phyloP scores from a whole-genome alignment of 169 alveolate species.

The Eimeria falciformis region DNA sequence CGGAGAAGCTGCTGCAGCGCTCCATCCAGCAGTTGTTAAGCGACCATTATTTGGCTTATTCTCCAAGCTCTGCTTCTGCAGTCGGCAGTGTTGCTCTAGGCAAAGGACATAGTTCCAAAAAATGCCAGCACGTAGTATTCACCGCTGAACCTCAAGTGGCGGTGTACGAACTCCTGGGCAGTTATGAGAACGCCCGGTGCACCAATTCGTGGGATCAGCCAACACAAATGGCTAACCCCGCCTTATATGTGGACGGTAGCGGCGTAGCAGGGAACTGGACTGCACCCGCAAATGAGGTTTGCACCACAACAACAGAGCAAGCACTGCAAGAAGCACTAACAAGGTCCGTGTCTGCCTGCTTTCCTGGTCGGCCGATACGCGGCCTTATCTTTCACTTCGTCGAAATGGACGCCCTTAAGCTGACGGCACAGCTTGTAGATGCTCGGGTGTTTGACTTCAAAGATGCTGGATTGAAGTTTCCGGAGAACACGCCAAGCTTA shows the following conservation, averaged over 20 bases:
- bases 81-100: too few relatives aligned
- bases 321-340: not conserved
- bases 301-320: not conserved
- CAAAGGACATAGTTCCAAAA: not conserved
- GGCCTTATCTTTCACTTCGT: not conserved
- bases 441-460: conserved; percentile 18
- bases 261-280: too few relatives aligned
- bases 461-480: not conserved
- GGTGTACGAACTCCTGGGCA: conserved; percentile 15
- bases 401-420: conserved; percentile 8
- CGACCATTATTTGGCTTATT: too few relatives aligned
- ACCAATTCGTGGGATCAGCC: not conserved
- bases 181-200: conserved; percentile 26
- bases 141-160: conserved; percentile 3
- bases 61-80: too few relatives aligned
- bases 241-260: too few relatives aligned
- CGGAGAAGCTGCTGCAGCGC: conserved; percentile 31
- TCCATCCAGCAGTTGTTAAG: conserved; percentile 8
- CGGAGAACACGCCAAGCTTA: not conserved
- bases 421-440: not conserved
- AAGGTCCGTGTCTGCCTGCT: not conserved
- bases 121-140: not conserved
- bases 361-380: conserved; percentile 17
- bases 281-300: too few relatives aligned
- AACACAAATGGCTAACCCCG: too few relatives aligned